Conservation (phyloP, 495 filamentous ascomycete genomes). For the Penicillium flavigenum region DNA sequence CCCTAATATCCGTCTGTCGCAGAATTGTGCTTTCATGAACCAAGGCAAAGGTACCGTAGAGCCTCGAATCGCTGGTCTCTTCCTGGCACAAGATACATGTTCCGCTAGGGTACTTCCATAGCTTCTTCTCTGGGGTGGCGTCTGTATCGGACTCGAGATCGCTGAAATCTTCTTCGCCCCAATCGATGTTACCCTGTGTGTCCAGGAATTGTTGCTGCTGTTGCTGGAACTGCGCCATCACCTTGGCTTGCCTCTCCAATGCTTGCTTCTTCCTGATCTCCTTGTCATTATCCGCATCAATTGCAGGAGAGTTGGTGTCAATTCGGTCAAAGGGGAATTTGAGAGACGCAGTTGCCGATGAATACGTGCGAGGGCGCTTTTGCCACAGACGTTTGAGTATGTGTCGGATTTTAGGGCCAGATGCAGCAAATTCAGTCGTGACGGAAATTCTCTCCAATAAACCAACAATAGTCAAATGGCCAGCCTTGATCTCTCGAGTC, state of each 20-base stretch:
- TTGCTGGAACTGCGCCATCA: slow-evolving; percentile 97
- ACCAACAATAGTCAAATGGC: slow-evolving; percentile 65
- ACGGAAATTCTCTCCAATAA: slow-evolving; percentile 71
- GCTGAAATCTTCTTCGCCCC: slow-evolving; percentile 76
- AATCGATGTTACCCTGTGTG: slow-evolving; percentile 79
- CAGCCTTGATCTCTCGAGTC: slow-evolving; percentile 54
- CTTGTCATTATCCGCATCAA: slow-evolving; percentile 64
- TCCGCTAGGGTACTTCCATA: slow-evolving; percentile 90
- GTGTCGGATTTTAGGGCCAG: slow-evolving; percentile 78
- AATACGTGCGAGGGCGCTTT: slow-evolving; percentile 69
- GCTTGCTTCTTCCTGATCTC: slow-evolving; percentile 88
- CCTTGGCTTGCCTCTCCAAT: slow-evolving; percentile 79
- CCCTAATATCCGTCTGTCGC: slow-evolving; percentile 77
- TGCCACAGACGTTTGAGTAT: slow-evolving; percentile 86
- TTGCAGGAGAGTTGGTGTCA: slow-evolving; percentile 58
- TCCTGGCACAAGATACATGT: slow-evolving; percentile 97
- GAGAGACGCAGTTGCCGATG: slow-evolving; percentile 53
- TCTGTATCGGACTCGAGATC: slow-evolving; percentile 60
- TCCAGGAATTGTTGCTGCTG: slow-evolving; percentile 93
- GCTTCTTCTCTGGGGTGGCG: slow-evolving; percentile 60
- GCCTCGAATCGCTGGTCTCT: slow-evolving; percentile 81
- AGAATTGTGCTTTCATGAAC: slow-evolving; percentile 85
- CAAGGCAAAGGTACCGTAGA: slow-evolving; percentile 90
- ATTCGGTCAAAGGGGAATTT: slow-evolving; percentile 54
- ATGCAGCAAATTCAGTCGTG: slow-evolving; percentile 71